Percentiles rank a stretch among this genome's conserved stretches.
These are phyloP conservation scores for Echinosophora koreensis DNA, from an alignment of 306 rosid species.

Conservation along the genomic window DNA sequence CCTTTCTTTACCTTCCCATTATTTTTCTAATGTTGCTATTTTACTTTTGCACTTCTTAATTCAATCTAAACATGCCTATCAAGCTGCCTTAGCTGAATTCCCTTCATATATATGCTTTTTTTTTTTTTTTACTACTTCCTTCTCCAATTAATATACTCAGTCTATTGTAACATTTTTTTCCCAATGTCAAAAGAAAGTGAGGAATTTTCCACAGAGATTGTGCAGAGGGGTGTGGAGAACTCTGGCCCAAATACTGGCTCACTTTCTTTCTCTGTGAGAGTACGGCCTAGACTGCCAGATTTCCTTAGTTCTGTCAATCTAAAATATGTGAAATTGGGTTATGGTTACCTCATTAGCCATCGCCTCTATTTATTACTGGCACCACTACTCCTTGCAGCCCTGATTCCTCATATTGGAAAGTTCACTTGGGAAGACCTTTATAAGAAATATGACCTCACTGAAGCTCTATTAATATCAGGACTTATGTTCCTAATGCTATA, in stretches of 20 bases:
- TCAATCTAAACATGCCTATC: background rate
- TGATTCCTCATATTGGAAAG: conserved; percentile 40
- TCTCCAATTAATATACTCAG: background rate
- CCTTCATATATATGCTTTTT: background rate
- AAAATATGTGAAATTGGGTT: conserved; percentile 61
- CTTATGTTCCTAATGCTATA: conserved; percentile 39
- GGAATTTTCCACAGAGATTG: conserved; percentile 57
- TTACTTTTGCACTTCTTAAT: background rate
- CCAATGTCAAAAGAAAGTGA: conserved; percentile 55
- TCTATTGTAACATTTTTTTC: background rate
- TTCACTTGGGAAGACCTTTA: conserved; percentile 39
- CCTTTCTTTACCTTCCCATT: conserved; percentile 35
- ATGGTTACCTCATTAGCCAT: conserved; percentile 54
- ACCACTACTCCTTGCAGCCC: conserved; percentile 46
- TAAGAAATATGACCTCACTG: conserved; percentile 42
- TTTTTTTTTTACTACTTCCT: background rate
- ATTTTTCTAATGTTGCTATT: conserved; percentile 14
- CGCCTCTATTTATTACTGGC: conserved; percentile 46
- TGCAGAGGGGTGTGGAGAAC: conserved; percentile 42
- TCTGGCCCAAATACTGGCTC: conserved; percentile 49
- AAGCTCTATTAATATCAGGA: conserved; percentile 39
- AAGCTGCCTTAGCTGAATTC: background rate
- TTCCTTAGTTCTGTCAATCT: conserved; percentile 60
- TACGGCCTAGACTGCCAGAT: conserved; percentile 56
- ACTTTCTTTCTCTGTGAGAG: conserved; percentile 54